A percentile compares a stretch with the other conserved stretches of the same genome.
phyloP scores from a whole-genome alignment of 2,329 filamentous ascomycete species.

The Trichoderma cornu-damae region DNA sequence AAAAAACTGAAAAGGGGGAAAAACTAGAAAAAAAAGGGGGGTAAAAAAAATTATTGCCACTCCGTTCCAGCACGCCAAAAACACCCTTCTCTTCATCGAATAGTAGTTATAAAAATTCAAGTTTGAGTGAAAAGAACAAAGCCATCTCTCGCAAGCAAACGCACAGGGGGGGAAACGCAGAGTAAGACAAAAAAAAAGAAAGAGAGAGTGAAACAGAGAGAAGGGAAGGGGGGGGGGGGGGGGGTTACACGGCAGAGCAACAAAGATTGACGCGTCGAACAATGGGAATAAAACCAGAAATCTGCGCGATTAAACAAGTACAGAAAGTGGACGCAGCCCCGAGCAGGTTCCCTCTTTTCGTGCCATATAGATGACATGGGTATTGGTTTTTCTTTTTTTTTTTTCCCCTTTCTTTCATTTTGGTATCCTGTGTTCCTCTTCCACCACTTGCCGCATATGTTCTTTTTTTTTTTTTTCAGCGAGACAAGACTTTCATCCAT shows the following conservation, averaged over 20 bases:
- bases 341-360: conserved; percentile 3
- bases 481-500: not conserved
- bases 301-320: conserved; percentile 18
- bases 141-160: not conserved
- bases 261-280: conserved; percentile 11
- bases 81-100: conserved; percentile 14
- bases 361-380: not conserved
- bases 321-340: conserved; percentile 9
- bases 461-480: too few species aligned
- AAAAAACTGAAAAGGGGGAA: not conserved
- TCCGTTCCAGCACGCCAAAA: conserved; percentile 11
- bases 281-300: not conserved
- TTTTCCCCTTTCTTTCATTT: too few species aligned
- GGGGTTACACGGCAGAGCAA: conserved; percentile 5
- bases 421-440: not conserved
- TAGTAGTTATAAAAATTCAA: conserved; percentile 1
- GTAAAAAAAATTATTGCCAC: not conserved
- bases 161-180: not conserved
- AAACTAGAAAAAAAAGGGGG: not conserved
- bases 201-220: not conserved
- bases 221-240: not conserved
- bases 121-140: not conserved
- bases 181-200: conserved; percentile 1
- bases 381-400: too few species aligned
- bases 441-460: not conserved